Evolutionary conservation across 2,329 filamentous ascomycete species (phyloP), one percentile per base, ranked within the genome.

Genomic region (Aspergillus novoparasiticus): DNA sequence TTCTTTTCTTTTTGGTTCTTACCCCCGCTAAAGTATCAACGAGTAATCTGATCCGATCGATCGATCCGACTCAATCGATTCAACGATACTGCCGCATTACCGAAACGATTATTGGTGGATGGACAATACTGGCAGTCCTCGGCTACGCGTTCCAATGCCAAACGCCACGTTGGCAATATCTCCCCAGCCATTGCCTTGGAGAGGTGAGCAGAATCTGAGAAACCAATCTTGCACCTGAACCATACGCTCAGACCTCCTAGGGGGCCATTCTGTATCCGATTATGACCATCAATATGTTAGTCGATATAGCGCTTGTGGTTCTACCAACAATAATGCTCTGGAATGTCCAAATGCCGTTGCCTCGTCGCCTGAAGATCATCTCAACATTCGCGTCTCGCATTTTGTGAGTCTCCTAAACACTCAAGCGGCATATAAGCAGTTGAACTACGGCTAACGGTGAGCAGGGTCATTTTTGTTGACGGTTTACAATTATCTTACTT

Each of bases 71-170:
- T 6, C 41, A 45, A n/a, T 45, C 41, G 8, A 45, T 45, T 21
- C 1, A 45, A 6, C 2, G 6, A 21, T 45, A 41, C 19, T n/a
- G 19, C 16, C 19, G 8, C 16, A 45, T 8, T 45, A 45, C 41
- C 1, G 19, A 45, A 9, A 45, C 21, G 0, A 48, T 48, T 28
- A 63, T 66, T 48, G 71, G 60, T 48, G 43, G 62, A n/a, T 67
- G 65, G 66, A 57, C 50, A 4, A 14, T 64, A 11, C 57, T 63
- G 28, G 64, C 70, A 46, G 3, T 66, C 41, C 62, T 72, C 41
- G 43, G 64, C 21, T 28, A 60, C 36, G 58, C 66, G 23, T 65
- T 62, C 58, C 68, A 66, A 63, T 71, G 61, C 59, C 55, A n/a
- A n/a, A 8, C 46, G 11, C 60, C 60, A 19, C 39, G 39, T 2